Percentiles rank a stretch among this genome's conserved stretches.
These are phyloP conservation scores for Diplotaxis tenuifolia DNA, from an alignment of 345 rosid genomes.

Conservation along the genomic window DNA sequence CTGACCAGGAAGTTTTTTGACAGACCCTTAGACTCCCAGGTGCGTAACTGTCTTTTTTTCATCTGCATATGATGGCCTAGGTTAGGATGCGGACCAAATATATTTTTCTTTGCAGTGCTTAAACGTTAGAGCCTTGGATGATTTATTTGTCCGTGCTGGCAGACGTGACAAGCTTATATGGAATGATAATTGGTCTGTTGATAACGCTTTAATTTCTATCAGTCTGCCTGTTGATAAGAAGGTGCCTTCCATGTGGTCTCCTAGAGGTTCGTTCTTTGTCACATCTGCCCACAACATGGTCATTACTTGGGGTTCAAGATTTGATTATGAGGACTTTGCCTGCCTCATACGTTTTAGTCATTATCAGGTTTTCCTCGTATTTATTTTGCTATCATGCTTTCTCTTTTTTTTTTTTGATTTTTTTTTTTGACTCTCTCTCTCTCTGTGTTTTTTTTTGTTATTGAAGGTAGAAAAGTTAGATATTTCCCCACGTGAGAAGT, in stretches of 20 bases:
- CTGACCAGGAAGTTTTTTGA: neutral
- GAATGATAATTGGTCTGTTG: neutral
- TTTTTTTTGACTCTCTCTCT: neutral
- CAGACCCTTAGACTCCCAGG: neutral
- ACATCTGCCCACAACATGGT: no score
- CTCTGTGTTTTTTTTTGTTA: no score
- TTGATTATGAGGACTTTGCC: neutral
- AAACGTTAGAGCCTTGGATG: neutral
- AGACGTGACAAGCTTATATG: neutral
- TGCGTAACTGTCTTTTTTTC: neutral
- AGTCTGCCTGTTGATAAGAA: no score
- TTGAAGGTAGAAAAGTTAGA: neutral
- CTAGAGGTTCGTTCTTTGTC: no score
- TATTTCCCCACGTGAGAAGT: no score
- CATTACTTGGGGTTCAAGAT: neutral
- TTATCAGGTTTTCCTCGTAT: neutral
- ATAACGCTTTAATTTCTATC: neutral
- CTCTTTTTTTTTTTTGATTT: neutral
- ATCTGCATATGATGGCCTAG: neutral
- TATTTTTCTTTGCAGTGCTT: neutral
- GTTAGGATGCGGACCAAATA: neutral
- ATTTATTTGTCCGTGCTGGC: neutral
- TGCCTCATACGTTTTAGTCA: neutral
- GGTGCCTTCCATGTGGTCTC: no score
- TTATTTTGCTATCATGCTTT: neutral